Evolutionary conservation across 2,329 filamentous ascomycete species (phyloP), one percentile per base, ranked within the genome.

Genomic region (Chrysoporthe cubensis): DNA sequence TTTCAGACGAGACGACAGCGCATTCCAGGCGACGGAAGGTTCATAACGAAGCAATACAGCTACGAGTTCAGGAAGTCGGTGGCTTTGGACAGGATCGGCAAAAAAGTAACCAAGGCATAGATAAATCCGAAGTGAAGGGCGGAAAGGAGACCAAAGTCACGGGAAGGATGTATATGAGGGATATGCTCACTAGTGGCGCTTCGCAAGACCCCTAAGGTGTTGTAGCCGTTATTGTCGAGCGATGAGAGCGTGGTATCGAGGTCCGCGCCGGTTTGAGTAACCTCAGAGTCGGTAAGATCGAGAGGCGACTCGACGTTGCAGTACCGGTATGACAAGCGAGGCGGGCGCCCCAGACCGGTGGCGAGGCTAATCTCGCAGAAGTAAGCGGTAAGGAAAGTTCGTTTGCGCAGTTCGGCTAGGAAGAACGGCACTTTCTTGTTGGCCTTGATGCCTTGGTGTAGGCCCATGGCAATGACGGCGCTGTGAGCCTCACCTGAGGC

Each of bases 311-410:
- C 70, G 0, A 78, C 64, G 50, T 73, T 76, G 70, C 74, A 76
- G 44, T 79, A 78, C 2, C 76, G 75, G 50, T 77, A 73, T 4
- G 74, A 75, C 3, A 78, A 61, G 11, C 77, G 74, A 9, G 77
- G 76, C 3, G 77, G 77, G 1, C 77, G 76, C 18, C 77, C 77
- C 32, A 78, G 70, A 61, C 77, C 77, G 1, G 74, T 73, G 0
- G 76, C 71, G 2, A 74, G 71, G 37, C 74, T 72, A n/a, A 78
- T 73, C 58, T 79, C 77, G 26, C 67, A 61, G 21, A 70, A 73
- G 66, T 78, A 78, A 7, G 74, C 73, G 1, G 63, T 64, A 3
- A 70, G 57, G 16, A 76, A 72, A 13, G 72, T 64, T 16, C 73
- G 66, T 54, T 74, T 76, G 48, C 77, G 75, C 48, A 72, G 56